phyloP scores from a whole-genome alignment of 345 rosid genomes.

The Cardamine resedifolia region DNA sequence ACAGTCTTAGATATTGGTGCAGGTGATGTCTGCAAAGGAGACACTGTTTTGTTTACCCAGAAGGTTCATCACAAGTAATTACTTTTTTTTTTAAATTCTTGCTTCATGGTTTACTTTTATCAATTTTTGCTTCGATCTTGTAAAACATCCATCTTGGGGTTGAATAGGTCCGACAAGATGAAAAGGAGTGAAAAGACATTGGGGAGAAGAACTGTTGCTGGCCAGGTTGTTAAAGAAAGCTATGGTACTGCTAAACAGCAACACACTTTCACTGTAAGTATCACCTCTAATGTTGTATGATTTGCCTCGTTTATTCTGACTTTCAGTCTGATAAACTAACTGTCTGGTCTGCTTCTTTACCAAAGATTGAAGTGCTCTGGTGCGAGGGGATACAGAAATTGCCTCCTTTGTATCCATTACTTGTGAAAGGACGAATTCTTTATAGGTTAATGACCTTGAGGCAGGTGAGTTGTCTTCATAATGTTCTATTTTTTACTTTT shows the following conservation, averaged over 20 bases:
- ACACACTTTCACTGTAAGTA: slow-evolving; percentile 65
- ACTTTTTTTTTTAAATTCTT: slow-evolving; percentile 9
- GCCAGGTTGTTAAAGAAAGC: slow-evolving; percentile 69
- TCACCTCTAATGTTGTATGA: not conserved
- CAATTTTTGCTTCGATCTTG: not conserved
- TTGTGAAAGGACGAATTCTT: slow-evolving; percentile 68
- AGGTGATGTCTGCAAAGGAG: slow-evolving; percentile 76
- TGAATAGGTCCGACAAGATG: slow-evolving; percentile 49
- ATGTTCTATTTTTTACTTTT: not conserved
- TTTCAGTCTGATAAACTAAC: not conserved
- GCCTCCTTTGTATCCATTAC: slow-evolving; percentile 60
- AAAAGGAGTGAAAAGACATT: slow-evolving; percentile 43
- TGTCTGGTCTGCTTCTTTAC: slow-evolving; percentile 26
- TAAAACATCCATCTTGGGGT: slow-evolving; percentile 13
- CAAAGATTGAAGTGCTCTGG: slow-evolving; percentile 70
- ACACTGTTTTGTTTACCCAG: slow-evolving; percentile 58
- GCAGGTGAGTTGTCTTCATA: slow-evolving; percentile 42
- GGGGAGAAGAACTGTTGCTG: slow-evolving; percentile 63
- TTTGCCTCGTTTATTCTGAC: slow-evolving; percentile 19
- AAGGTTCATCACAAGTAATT: slow-evolving; percentile 55
- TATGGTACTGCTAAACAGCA: slow-evolving; percentile 74
- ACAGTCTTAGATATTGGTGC: slow-evolving; percentile 15
- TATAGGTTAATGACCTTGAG: slow-evolving; percentile 56
- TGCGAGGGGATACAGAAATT: slow-evolving; percentile 51
- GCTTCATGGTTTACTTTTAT: not conserved